Base-by-base conservation (phyloP, 257 asterid genomes). In the Nicotiana attenuata region DNA sequence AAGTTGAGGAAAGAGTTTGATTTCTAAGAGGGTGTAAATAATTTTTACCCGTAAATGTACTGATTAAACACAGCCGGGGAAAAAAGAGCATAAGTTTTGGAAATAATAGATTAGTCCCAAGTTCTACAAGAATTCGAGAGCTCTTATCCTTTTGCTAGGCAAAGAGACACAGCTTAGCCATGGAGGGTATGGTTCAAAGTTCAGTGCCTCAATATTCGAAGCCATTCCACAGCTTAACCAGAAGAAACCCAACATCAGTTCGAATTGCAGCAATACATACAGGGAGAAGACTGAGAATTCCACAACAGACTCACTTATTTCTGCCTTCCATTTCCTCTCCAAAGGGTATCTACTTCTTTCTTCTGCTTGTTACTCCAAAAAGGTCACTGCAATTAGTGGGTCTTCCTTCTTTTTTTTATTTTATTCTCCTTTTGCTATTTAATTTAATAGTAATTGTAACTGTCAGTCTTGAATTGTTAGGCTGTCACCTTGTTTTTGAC, bases 101-200 rank as follows among this genome's bases (percentile, higher is more conserved):
- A 50, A 10, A 45, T n/a, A 19, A 10, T 11, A 15, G 19, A 68
- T 68, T 68, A 38, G 56, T 35, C 29, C 53, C 7, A 15, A 10
- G 35, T 67, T 67, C 17, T 19, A 17, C 10, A 8, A 47, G 14
- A 9, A 11, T 50, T 14, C 1, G 16, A 50, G 47, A 38, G 9
- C 11, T 7, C 19, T 47, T 75, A 75, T 75, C 79, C 35, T 13
- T 75, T 45, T 75, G 45, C 63, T 14, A 75, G 45, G 20, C 61
- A 24, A 52, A 52, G 9, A 47, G 60, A 15, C 6, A 47, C 14
- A 47, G 38, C 78, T 47, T 47, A 50, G 17, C 26, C 80, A 75
- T 75, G 80, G 80, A 75, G 45, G n/a, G 7, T 24, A 31, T 75
- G 63, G 61, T 75, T 24, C 80, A 50, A 50, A 75, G 80, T 75